Evolutionary conservation across 805 yeast species (phyloP), one percentile per base, ranked within the genome.

Genomic region (Sugiyamaella qingdaonensis): DNA sequence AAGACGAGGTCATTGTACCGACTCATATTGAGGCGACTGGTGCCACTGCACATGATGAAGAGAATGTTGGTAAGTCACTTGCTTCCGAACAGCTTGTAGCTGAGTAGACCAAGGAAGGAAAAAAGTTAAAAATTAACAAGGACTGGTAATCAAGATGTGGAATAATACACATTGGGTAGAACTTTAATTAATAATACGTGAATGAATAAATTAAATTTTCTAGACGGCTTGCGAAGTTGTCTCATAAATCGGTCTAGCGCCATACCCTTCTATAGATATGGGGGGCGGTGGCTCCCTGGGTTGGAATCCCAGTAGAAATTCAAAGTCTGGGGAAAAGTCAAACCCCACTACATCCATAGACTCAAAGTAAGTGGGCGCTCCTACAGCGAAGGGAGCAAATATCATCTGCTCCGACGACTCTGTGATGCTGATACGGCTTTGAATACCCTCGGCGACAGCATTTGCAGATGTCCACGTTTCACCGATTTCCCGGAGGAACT

Each of bases 381-480:
- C 52, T 16, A 49, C 27, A 4, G 52, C n/a, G 24, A 27, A 49
- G 2, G 41, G 35, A 32, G 42, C 36, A 33, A 49, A 42, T 18
- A 34, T 18, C 7, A 16, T 34, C 29, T 42, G 46, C 27, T 48
- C 33, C 4, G 16, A 18, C 11, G 48, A 31, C 4, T 48, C 42
- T 3, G 51, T 36, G 11, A 18, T 31, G 11, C 36, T 33, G 31
- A 49, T 32, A 8, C 52, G 47, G 3, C 46, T 24, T 24, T 50
- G 51, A 36, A 56, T 43, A 16, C 53, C 59, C 46, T 56, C 54
- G 1, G 39, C 32, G 5, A 53, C 46, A 27, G 56, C 48, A 8
- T 33, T 53, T 3, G 59, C 59, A 10, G 59, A 56, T 10, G 51
- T 42, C 59, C 59, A 56, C 10, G 56, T 34, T 27, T 52, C 47